Evolutionary conservation across 148 eudicot genomes (phyloP).

Genomic region (Heliosperma pusillum): DNA sequence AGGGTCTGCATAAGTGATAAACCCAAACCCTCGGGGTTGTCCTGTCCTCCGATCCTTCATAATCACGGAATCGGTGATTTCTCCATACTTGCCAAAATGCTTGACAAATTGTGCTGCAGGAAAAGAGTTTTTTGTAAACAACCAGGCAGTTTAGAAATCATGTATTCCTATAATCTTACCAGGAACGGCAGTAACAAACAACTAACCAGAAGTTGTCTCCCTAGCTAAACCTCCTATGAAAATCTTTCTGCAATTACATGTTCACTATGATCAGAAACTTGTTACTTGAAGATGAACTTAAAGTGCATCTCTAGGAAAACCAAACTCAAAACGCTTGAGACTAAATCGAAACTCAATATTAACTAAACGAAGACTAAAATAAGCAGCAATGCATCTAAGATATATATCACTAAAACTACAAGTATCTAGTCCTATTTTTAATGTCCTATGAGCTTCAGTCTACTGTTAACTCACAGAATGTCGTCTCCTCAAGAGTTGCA

Average conservation of each 20-base stretch:
- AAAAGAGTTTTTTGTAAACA: background rate
- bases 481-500: background rate
- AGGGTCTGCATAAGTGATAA: conserved; percentile 59
- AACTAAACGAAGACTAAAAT: background rate
- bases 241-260: conserved; percentile 53
- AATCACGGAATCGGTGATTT: conserved; percentile 58
- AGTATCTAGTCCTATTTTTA: background rate
- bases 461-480: background rate
- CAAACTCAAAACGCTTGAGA: background rate
- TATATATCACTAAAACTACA: background rate
- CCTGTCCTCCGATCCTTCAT: conserved; percentile 64
- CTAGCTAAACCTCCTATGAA: conserved; percentile 62
- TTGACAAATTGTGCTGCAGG: conserved; percentile 56
- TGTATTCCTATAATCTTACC: conserved; percentile 6
- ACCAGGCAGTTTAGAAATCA: background rate
- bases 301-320: background rate
- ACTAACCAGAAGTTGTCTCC: conserved; percentile 71
- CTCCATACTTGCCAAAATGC: conserved; percentile 60
- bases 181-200: conserved; percentile 27
- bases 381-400: background rate
- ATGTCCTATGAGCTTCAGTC: background rate
- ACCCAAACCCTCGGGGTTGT: conserved; percentile 62
- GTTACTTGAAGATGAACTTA: background rate
- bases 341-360: background rate
- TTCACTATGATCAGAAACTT: conserved; percentile 30